Percentiles rank a stretch among this genome's conserved stretches.
These are phyloP conservation scores for Atalantia buxifolia DNA, from an alignment of 345 rosid species.

Conservation along the genomic window DNA sequence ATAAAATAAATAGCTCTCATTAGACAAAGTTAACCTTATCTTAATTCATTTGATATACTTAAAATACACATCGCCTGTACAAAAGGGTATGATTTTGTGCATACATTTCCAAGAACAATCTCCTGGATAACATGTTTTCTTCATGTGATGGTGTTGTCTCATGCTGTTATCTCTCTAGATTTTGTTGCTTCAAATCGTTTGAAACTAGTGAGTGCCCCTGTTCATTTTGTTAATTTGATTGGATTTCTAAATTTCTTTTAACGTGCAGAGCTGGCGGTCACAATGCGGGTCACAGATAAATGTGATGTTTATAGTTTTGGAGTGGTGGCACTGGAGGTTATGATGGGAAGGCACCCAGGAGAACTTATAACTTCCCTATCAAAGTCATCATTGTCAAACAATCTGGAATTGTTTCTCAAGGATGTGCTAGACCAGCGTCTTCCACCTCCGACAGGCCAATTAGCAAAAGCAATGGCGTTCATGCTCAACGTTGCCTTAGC, in stretches of 20 bases:
- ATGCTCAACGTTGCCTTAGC: slow-evolving; percentile 39
- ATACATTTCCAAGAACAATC: not conserved
- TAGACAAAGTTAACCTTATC: not conserved
- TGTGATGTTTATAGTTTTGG: slow-evolving; percentile 66
- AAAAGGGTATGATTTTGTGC: not conserved
- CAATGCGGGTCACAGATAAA: slow-evolving; percentile 42
- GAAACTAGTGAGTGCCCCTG: too few relatives aligned
- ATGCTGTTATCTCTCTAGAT: not conserved
- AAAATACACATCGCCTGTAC: not conserved
- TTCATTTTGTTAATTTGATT: not conserved
- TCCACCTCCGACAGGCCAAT: slow-evolving; percentile 34
- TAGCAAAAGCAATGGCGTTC: slow-evolving; percentile 45
- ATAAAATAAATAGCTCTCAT: not conserved
- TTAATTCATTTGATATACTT: not conserved
- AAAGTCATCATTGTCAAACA: slow-evolving; percentile 11
- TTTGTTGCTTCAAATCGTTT: not conserved
- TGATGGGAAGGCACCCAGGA: slow-evolving; percentile 72
- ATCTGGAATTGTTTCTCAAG: slow-evolving; percentile 28
- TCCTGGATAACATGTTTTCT: not conserved
- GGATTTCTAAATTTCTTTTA: not conserved
- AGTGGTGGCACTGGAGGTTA: slow-evolving; percentile 53
- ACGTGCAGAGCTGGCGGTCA: slow-evolving; percentile 38
- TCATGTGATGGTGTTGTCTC: not conserved
- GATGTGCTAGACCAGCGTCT: slow-evolving; percentile 52
- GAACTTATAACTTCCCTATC: slow-evolving; percentile 38